These are phyloP conservation scores for Alternaria atra DNA, from an alignment of 2,329 filamentous ascomycete genomes.

Conservation along the genomic window DNA sequence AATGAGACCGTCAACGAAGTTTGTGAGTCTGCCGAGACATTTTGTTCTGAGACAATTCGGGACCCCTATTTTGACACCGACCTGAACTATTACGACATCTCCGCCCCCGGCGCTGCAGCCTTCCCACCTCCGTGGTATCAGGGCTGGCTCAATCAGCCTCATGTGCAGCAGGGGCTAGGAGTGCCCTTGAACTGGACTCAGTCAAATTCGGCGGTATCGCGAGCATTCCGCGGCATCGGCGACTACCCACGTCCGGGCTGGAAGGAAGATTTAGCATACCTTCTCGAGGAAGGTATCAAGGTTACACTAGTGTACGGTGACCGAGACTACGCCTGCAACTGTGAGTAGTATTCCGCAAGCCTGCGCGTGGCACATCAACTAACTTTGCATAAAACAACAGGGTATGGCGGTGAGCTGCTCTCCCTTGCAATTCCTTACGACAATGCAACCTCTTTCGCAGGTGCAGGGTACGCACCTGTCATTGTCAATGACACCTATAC, in stretches of 20 bases:
- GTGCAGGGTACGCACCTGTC: conserved; percentile 77
- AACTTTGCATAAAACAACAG: background rate
- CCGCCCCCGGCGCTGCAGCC: conserved; percentile 58
- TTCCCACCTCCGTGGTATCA: conserved; percentile 56
- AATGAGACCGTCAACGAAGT: conserved; percentile 49
- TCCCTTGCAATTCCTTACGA: conserved; percentile 64
- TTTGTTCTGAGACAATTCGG: conserved; percentile 58
- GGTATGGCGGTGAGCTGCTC: conserved; percentile 77
- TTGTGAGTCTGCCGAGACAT: conserved; percentile 57
- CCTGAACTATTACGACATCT: conserved; percentile 67
- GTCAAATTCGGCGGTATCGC: conserved; percentile 52
- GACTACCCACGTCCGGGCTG: conserved; percentile 60
- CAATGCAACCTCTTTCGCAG: conserved; percentile 66
- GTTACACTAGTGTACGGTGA: conserved; percentile 46
- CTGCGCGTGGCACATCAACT: background rate
- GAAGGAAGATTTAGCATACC: conserved; percentile 60
- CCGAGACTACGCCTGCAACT: conserved; percentile 61
- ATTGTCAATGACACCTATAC: conserved; percentile 73
- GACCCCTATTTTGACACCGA: conserved; percentile 56
- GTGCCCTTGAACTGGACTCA: conserved; percentile 67
- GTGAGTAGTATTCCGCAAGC: conserved; percentile 35
- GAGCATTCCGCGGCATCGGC: conserved; percentile 59
- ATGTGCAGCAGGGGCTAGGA: conserved; percentile 64
- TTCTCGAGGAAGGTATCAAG: conserved; percentile 60
- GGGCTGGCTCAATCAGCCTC: conserved; percentile 65